Percentiles rank a stretch among this genome's conserved stretches.
Conservation (phyloP, 2,329 filamentous ascomycete genomes). For the Hypoxylon sp. region DNA sequence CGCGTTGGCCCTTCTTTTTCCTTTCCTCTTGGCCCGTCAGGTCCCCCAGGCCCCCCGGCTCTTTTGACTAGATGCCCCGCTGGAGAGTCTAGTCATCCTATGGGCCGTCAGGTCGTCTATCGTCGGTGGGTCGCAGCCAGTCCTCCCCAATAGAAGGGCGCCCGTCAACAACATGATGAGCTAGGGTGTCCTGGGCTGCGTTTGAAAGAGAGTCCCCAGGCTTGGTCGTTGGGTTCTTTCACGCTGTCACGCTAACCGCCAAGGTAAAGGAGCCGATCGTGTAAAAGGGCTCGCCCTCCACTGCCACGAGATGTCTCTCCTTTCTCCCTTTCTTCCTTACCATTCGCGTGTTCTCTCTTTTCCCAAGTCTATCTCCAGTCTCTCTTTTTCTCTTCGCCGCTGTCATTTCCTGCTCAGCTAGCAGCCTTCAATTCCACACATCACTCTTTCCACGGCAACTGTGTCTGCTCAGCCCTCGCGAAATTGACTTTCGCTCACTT, state of each 20-base stretch:
- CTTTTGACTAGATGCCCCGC: not conserved
- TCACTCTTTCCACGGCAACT: conserved; percentile 43
- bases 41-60: too few relatives aligned
- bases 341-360: conserved; percentile 47
- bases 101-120: conserved; percentile 20
- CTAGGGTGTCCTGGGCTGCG: conserved; percentile 20
- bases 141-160: conserved; percentile 39
- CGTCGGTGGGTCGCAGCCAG: conserved; percentile 38
- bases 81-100: conserved; percentile 21
- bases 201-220: conserved; percentile 24
- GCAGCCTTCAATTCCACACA: conserved; percentile 46
- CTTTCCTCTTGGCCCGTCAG: not conserved
- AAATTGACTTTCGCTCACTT: conserved; percentile 54
- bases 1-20: conserved; percentile 19
- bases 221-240: conserved; percentile 19
- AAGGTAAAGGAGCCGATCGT: conserved; percentile 24
- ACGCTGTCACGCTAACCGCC: conserved; percentile 35
- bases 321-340: conserved; percentile 41
- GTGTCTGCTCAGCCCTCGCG: conserved; percentile 49
- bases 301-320: conserved; percentile 40
- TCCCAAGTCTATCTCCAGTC: conserved; percentile 51
- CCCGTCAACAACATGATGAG: conserved; percentile 33
- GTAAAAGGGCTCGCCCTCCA: conserved; percentile 46
- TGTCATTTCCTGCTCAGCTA: conserved; percentile 48
- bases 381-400: conserved; percentile 49